Conservation (phyloP, 176 grass and related monocot species). For the Rhynchospora breviuscula region DNA sequence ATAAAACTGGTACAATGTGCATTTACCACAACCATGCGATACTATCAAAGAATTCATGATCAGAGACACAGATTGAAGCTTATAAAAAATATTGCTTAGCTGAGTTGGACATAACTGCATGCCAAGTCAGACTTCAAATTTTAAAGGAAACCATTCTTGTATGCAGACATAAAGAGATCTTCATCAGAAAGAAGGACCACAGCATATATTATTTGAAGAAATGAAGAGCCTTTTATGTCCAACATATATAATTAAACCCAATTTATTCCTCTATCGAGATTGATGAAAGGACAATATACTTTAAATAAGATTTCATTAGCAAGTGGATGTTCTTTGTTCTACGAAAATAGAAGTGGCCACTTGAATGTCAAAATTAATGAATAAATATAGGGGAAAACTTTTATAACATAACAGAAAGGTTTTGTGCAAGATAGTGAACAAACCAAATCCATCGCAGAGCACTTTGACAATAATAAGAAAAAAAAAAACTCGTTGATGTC, state of each 20-base stretch:
- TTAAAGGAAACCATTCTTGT: neutral
- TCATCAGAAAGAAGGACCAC: neutral
- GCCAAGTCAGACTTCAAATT: neutral
- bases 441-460: neutral
- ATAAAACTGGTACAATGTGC: too few relatives aligned
- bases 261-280: neutral
- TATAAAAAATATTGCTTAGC: neutral
- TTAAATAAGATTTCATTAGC: neutral
- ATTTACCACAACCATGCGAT: too few relatives aligned
- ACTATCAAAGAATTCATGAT: neutral
- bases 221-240: neutral
- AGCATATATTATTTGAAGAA: neutral
- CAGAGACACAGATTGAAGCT: neutral
- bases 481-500: neutral
- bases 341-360: neutral
- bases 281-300: neutral
- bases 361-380: neutral
- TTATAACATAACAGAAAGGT: neutral
- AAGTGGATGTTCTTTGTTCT: neutral
- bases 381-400: neutral
- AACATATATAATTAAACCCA: neutral
- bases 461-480: neutral
- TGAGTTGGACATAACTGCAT: neutral
- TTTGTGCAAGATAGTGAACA: neutral
- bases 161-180: neutral